Evolutionary conservation across 345 rosid genomes (phyloP), one percentile per base, ranked within the genome.

Genomic region (Alliaria petiolata): DNA sequence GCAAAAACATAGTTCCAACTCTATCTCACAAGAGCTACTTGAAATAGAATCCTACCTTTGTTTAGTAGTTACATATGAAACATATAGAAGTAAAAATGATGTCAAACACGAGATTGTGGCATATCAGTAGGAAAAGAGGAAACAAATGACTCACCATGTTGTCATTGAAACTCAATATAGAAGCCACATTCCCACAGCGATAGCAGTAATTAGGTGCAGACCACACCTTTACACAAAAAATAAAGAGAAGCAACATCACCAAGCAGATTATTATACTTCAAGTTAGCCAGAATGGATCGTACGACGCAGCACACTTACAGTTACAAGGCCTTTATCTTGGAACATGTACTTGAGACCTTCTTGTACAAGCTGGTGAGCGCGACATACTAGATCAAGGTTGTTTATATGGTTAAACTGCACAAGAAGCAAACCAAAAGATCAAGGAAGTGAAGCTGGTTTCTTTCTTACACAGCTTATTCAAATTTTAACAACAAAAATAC

Each of bases 321-420:
- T 95, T 65, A 95, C 99, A 30, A 95, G 88, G 87, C 99, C 99
- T 84, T 95, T 95, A 78, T 95, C 99, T 75, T 91, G 95, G 86
- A 95, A 95, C 99, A 95, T 95, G 83, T 91, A 95, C 69, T 95
- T 95, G 61, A 95, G 99, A 62, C 98, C 99, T 84, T 95, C 99
- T 89, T 95, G 99, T 58, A 95, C 98, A 76, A 95, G 97, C 80
- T 91, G 99, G 81, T 95, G 99, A 3, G 99, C 99, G 3, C 99
- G 98, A 72, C 98, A 95, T 75, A 95, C 99, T 69, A 95, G 80
- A 73, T 85, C 93, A 65, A 95, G 99, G 58, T 87, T 86, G 83
- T 95, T 95, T 72, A 95, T 88, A 80, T 84, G 93, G 79, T 95
- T 95, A 81, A 85, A 95, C 98, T 95, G 87, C 84, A 81, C 76